Evolutionary conservation across 306 rosid genomes (phyloP), one percentile per base, ranked within the genome.

Genomic region (Lupinus albus): DNA sequence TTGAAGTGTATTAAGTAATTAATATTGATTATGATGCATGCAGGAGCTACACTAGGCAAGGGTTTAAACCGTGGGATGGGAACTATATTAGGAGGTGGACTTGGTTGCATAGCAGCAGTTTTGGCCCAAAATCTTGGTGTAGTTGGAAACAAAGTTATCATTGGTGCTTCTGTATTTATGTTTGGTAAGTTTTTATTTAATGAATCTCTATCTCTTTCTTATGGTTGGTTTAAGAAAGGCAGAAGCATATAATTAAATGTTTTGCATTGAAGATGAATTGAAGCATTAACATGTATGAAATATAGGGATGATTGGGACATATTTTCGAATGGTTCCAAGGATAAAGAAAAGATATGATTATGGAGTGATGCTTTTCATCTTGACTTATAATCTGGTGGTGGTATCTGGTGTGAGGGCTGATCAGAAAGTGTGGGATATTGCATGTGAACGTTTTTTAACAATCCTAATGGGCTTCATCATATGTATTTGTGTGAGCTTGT

Each of bases 21-120:
- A 33, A 33, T 33, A 2, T 17, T 51, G 57, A 55, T 28, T 6
- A 11, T n/a, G n/a, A n/a, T n/a, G 28, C 61, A 4, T 16, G 59
- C 80, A 87, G 97, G 97, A 64, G 95, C 95, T n/a, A 76, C 88
- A 41, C 84, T 91, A 13, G 78, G 88, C 16, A 87, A 91, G 76
- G 95, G 92, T 5, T 63, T 91, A 33, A 91, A 91, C 56, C 83
- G 97, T 8, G 97, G 87, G 42, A 18, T 84, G 7, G 95, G 92
- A 39, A 91, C 97, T 2, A 60, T 85, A 17, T 55, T 84, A 41
- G 97, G 97, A 44, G 97, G 92, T 7, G 90, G 79, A 1, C 41
- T 87, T 1, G 97, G 97, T 17, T 85, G 87, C 59, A 73, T 80
- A 44, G 83, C 81, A 3, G 95, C 87, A 55, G 45, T 78, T 60